Conservation (phyloP, 331 rosid genomes). For the Erythrophleum ivorense region DNA sequence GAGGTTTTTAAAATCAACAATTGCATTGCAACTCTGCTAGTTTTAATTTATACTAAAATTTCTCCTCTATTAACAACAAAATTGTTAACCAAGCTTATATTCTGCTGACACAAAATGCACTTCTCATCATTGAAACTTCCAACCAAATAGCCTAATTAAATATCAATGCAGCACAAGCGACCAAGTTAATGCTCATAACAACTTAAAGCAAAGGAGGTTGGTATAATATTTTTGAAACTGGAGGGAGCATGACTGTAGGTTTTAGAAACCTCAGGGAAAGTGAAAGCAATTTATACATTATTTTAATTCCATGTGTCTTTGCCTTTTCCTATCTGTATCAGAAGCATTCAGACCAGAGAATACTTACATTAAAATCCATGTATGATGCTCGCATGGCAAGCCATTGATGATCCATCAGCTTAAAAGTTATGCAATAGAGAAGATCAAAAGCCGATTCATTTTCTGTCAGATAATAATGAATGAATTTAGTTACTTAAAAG, state of each 20-base stretch:
- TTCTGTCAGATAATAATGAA: slow-evolving; percentile 58
- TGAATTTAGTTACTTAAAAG: slow-evolving; percentile 32
- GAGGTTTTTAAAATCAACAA: not conserved
- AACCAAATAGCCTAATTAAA: not conserved
- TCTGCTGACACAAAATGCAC: not conserved
- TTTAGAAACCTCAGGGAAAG: not conserved
- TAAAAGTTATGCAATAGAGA: slow-evolving; percentile 96
- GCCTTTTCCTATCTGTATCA: slow-evolving; percentile 23
- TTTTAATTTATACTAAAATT: not conserved
- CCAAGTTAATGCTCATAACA: not conserved
- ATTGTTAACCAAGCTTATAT: not conserved
- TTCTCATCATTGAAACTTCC: not conserved
- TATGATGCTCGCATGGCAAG: slow-evolving; percentile 96
- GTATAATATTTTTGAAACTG: not conserved
- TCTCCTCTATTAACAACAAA: not conserved
- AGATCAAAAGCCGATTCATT: slow-evolving; percentile 90
- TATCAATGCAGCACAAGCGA: slow-evolving; percentile 1
- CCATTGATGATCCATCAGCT: slow-evolving; percentile 98
- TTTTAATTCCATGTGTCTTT: not conserved
- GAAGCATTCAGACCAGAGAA: slow-evolving; percentile 7
- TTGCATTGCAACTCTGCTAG: not conserved
- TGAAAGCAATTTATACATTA: not conserved
- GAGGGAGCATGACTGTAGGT: not conserved
- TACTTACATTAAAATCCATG: slow-evolving; percentile 98
- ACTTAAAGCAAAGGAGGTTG: not conserved